Evolutionary conservation across 208 protist species (phyloP), one percentile per base, ranked within the genome.

Genomic region (Acanthamoeba divionensis): DNA sequence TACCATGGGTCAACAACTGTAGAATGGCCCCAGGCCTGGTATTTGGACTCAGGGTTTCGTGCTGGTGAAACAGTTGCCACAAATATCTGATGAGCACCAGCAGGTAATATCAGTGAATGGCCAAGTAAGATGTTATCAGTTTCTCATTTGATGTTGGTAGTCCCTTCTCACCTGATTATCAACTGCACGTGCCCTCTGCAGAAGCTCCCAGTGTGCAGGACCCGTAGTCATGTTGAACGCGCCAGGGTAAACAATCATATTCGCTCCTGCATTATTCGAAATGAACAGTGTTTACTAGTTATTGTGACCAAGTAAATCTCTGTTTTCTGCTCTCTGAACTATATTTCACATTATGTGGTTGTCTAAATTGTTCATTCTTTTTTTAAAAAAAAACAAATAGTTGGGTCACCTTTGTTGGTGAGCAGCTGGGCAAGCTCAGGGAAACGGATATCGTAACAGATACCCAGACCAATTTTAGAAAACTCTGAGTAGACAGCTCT

Each of bases 171-270:
- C 45, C 79, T 93, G 85, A 36, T 89, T 91, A 65, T 93, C 83
- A 18, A 91, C 54, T 0, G 94, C 94, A 24, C 98, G 96, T 1
- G 96, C 91, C 45, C 98, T 91, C 12, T 95, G 95, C 9, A 97
- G 93, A 1, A 99, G 93, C 94, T 99, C 96, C 98, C 98, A 99
- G 91, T 99, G 98, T 0, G 95, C 80, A 4, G 98, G 98, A 0
- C 98, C 98, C 1, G 98, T 99, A 8, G 98, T 98, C 97, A 99
- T 99, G 93, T 99, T 99, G 93, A 99, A 99, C 1, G 97, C 97
- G 48, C 96, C 98, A 4, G 98, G 98, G 91, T 97, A 99, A 10
- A 99, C 91, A 24, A 99, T 79, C 33, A 99, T 93, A 7, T 95
- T 96, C 6, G 95, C 97, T 1, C 96, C 77, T 83, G 26, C 5